Evolutionary conservation across 768 basidiomycete genomes (phyloP), one percentile per base, ranked within the genome.

Genomic region (Steccherinum ochraceum): DNA sequence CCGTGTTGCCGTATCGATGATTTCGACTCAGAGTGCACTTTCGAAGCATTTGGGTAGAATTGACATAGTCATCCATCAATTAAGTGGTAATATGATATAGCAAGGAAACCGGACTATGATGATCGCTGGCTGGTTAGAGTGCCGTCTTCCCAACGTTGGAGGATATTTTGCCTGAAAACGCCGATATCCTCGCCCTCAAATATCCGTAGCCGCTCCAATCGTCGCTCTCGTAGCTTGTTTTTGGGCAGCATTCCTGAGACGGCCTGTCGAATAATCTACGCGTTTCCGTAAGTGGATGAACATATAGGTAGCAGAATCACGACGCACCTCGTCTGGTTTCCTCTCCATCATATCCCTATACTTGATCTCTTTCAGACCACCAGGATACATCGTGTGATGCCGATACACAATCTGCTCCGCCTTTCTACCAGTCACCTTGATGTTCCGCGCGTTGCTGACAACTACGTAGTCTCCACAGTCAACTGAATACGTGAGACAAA

Each of bases 181-280:
- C 89, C 89, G 75, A 86, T 84, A 55, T 89, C 79, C 46, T 81
- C 70, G 10, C 80, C 88, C 39, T 89, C 80, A 62, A 94, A 98
- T 56, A 98, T 88, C 54, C 89, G 86, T 45, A 99, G 74, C 50
- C 96, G 75, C 52, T 89, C 91, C 45, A 99, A 69, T 27, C 96
- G 79, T 43, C 89, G 77, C 44, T 95, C 89, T 21, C 96, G 82
- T 54, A 96, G 81, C 56, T 88, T 94, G 75, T 99, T 99, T 71
- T 98, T 99, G 26, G 95, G 96, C 49, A 99, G 75, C 96, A 99
- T 99, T 60, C 95, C 92, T 11, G 95, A 89, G 3, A 99, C 96
- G 3, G 96, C 96, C 57, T 91, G 82, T 12, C 92, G 84, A 52
- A 99, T 92, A 58, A 98, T 90, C 96, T 99, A 64, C 13, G 19